Evolutionary conservation across 1,284 basidiomycete species (phyloP).

Genomic region (Thecaphora thlaspeos): DNA sequence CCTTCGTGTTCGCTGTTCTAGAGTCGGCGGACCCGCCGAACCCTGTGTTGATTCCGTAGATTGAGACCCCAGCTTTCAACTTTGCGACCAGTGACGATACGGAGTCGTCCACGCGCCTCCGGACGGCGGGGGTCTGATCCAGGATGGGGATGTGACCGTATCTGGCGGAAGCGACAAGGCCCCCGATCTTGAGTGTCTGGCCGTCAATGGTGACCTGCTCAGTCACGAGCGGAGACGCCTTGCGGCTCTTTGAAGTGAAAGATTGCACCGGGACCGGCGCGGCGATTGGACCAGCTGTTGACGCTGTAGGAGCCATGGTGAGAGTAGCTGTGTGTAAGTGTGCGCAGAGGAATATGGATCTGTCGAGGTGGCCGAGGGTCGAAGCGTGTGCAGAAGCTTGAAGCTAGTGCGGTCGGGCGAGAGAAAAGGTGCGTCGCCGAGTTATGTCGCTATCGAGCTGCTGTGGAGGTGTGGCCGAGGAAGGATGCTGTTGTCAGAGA

Average conservation of each 20-base stretch:
- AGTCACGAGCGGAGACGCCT: constrained; percentile 28
- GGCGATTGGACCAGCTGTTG: too few relatives aligned
- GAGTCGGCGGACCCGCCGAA: constrained; percentile 51
- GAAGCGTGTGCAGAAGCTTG: too few relatives aligned
- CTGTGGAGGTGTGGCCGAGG: too few relatives aligned
- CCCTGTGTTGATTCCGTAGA: constrained; percentile 48
- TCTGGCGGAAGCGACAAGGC: constrained; percentile 39
- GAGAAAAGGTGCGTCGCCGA: too few relatives aligned
- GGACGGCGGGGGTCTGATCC: constrained; percentile 25
- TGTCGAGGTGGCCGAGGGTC: too few relatives aligned
- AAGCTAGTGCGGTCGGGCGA: too few relatives aligned
- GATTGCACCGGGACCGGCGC: constrained; percentile 16
- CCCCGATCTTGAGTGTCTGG: constrained; percentile 33
- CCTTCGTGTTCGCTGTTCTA: constrained; percentile 41
- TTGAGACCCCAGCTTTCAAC: constrained; percentile 44
- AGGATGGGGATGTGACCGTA: constrained; percentile 41
- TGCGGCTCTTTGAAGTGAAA: constrained; percentile 25
- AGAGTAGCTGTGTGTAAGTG: too few relatives aligned
- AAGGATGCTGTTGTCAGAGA: too few relatives aligned
- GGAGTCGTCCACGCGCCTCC: constrained; percentile 44
- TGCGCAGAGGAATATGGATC: too few relatives aligned
- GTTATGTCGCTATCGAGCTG: too few relatives aligned
- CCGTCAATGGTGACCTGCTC: constrained; percentile 43
- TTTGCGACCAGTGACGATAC: constrained; percentile 37
- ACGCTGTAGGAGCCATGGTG: too few relatives aligned